phyloP scores from a whole-genome alignment of 1,284 basidiomycete species.

The Ustilago curta region DNA sequence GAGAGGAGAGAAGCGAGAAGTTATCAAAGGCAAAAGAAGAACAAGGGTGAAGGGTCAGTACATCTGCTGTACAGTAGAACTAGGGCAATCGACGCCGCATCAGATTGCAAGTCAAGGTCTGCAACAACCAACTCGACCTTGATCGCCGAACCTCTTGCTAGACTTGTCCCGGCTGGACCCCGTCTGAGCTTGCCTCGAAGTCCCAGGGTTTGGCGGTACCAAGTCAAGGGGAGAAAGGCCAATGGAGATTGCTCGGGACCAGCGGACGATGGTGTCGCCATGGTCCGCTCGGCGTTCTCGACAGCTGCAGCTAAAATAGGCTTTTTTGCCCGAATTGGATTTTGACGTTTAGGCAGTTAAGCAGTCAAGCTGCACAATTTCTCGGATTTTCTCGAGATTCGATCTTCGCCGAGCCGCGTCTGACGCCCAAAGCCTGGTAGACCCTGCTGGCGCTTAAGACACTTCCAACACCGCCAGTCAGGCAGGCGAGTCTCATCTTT shows the following conservation, averaged over 20 bases:
- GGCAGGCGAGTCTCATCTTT: not conserved
- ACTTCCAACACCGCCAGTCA: constrained; percentile 19
- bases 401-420: constrained; percentile 38
- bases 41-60: not conserved
- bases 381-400: constrained; percentile 23
- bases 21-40: not conserved
- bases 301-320: not conserved
- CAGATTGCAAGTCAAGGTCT: not conserved
- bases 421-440: not conserved
- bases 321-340: constrained; percentile 13
- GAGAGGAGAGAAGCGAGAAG: not conserved
- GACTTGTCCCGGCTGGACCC: not conserved
- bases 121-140: not conserved
- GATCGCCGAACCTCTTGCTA: not conserved
- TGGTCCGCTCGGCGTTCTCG: constrained; percentile 24
- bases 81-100: not conserved
- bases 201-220: not conserved
- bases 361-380: constrained; percentile 10
- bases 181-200: not conserved
- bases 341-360: constrained; percentile 10
- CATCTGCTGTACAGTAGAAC: not conserved
- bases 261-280: constrained; percentile 11
- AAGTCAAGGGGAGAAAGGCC: not conserved
- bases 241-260: constrained; percentile 11
- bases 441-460: not conserved